phyloP scores from a whole-genome alignment of 371 early-diverging fungal species.

The Apophysomyces ossiformis region DNA sequence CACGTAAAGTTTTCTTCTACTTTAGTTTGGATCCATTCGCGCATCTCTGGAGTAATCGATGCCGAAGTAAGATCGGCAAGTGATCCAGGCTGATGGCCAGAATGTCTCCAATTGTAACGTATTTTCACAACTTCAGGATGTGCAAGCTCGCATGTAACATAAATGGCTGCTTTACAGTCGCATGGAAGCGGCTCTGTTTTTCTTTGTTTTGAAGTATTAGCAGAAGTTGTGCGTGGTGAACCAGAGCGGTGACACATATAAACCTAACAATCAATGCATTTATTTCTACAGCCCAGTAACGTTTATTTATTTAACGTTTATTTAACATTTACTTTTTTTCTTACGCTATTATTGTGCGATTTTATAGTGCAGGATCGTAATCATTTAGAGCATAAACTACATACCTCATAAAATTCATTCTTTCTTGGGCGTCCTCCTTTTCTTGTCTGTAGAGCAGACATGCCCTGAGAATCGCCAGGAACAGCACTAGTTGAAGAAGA shows the following conservation, averaged over 20 bases:
- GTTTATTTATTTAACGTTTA: no score
- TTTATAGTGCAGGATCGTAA: no score
- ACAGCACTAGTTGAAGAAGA: no score
- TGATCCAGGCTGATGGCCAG: not conserved
- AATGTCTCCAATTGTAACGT: not conserved
- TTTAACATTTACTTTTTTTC: no score
- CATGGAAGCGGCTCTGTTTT: not conserved
- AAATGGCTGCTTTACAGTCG: not conserved
- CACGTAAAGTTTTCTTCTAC: conserved; percentile 10
- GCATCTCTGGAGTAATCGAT: not conserved
- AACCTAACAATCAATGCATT: no score
- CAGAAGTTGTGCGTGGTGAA: not conserved
- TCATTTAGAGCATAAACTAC: no score
- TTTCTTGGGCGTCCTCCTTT: no score
- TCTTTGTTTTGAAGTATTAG: not conserved
- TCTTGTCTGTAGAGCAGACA: no score
- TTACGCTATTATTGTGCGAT: no score
- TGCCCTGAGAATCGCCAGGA: no score
- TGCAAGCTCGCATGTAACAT: not conserved
- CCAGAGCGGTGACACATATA: conserved; percentile 2
- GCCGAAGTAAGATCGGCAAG: not conserved
- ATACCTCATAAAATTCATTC: no score
- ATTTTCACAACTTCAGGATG: not conserved
- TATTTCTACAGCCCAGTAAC: no score
- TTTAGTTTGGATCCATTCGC: not conserved